These are phyloP conservation scores for Mycena vulgaris DNA, from an alignment of 768 basidiomycete genomes.

Conservation along the genomic window DNA sequence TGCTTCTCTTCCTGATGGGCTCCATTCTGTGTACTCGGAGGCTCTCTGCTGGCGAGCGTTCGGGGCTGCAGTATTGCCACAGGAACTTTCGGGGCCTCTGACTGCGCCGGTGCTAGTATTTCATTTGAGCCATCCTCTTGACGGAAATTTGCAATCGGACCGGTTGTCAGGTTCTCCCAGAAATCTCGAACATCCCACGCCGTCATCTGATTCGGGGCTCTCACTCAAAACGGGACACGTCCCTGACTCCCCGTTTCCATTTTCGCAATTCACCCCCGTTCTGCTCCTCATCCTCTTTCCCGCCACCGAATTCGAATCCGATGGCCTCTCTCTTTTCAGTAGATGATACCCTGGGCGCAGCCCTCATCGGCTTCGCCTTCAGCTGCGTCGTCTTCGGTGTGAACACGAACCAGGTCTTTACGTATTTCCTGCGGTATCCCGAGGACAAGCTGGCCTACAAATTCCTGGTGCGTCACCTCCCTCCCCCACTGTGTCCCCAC, in stretches of 20 bases:
- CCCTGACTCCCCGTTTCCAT: neutral
- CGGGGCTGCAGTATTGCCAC: too few species aligned
- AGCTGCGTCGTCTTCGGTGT: slow-evolving; percentile 59
- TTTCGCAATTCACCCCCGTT: neutral
- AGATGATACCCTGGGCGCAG: slow-evolving; percentile 58
- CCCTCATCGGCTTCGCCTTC: slow-evolving; percentile 56
- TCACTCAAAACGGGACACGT: neutral
- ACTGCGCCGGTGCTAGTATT: too few species aligned
- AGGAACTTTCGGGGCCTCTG: too few species aligned
- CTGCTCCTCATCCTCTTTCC: neutral
- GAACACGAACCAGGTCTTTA: slow-evolving; percentile 54
- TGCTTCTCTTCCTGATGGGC: too few species aligned
- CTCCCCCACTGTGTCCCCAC: too few species aligned
- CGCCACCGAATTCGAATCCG: too few species aligned
- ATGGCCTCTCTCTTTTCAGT: slow-evolving; percentile 33
- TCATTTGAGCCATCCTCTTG: too few species aligned
- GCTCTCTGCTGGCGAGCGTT: too few species aligned
- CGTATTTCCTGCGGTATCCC: slow-evolving; percentile 58
- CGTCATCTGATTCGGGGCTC: neutral
- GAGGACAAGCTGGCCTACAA: slow-evolving; percentile 47
- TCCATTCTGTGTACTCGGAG: too few species aligned
- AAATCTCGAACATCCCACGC: neutral
- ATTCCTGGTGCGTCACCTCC: slow-evolving; percentile 33
- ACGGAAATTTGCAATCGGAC: too few species aligned
- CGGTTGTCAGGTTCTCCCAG: neutral